A percentile compares a stretch with the other conserved stretches of the same genome.
These are phyloP conservation scores for Dittrichia graveolens DNA, from an alignment of 129 eudicot genomes.

Conservation along the genomic window DNA sequence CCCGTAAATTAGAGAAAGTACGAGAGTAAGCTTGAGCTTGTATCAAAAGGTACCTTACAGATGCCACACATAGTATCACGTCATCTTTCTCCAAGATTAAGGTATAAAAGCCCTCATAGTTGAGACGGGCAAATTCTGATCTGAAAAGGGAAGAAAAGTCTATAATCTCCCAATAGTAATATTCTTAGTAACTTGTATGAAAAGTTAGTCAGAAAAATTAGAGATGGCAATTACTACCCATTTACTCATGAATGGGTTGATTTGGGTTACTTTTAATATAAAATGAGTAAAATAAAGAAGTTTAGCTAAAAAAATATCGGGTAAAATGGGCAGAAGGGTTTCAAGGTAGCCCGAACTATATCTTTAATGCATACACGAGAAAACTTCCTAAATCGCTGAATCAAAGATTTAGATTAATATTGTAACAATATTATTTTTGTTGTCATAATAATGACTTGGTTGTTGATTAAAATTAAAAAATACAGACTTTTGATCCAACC, in stretches of 20 bases:
- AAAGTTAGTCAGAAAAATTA: neutral
- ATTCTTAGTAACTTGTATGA: constrained; percentile 11
- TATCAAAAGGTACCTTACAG: constrained; percentile 65
- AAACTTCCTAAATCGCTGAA: neutral
- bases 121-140: constrained; percentile 83
- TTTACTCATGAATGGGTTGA: neutral
- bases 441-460: neutral
- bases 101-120: constrained; percentile 83
- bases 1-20: constrained; percentile 10
- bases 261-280: neutral
- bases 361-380: neutral
- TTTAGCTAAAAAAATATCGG: neutral
- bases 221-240: constrained; percentile 9
- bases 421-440: neutral
- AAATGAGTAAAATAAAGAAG: neutral
- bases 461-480: neutral
- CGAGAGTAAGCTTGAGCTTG: neutral
- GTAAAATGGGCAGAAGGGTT: neutral
- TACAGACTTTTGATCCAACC: neutral
- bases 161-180: neutral
- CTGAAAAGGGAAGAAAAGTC: constrained; percentile 43
- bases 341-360: neutral
- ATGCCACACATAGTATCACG: constrained; percentile 68
- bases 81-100: constrained; percentile 91
- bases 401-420: neutral